phyloP scores from a whole-genome alignment of 345 rosid species.

The Ricinus communis region DNA sequence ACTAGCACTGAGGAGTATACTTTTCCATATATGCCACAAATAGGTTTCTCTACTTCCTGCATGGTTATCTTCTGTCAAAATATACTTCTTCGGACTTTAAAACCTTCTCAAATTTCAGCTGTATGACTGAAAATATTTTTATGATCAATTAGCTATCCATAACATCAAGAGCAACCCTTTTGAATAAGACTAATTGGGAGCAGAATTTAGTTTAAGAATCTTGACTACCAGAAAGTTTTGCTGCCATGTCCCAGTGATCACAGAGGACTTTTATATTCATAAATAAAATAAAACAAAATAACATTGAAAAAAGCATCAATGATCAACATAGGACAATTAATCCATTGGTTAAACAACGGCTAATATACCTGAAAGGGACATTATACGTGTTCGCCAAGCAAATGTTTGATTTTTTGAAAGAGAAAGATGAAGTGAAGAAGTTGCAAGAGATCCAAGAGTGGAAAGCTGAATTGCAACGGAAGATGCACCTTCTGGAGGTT shows the following conservation, averaged over 20 bases:
- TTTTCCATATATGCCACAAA: background rate
- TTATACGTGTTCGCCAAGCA: constrained; percentile 86
- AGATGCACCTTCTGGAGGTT: constrained; percentile 43
- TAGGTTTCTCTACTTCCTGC: background rate
- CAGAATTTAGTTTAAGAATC: background rate
- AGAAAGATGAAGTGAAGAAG: constrained; percentile 59
- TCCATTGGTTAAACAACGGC: background rate
- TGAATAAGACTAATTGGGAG: background rate
- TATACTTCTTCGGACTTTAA: background rate
- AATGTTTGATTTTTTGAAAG: constrained; percentile 54
- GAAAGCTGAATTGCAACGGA: constrained; percentile 71
- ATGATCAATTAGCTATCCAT: background rate
- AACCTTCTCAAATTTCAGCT: background rate
- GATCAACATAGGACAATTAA: background rate
- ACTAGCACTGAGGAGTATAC: background rate
- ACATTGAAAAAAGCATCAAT: background rate
- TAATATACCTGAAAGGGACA: constrained; percentile 67
- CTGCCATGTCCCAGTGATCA: background rate
- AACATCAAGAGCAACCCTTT: background rate
- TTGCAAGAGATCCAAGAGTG: constrained; percentile 47
- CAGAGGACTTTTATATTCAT: background rate
- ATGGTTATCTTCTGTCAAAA: background rate
- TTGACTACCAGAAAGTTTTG: background rate
- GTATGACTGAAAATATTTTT: background rate
- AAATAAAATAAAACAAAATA: constrained; percentile 3